Conservation (phyloP, 2,329 filamentous ascomycete species). For the Nectriaceae sp. region DNA sequence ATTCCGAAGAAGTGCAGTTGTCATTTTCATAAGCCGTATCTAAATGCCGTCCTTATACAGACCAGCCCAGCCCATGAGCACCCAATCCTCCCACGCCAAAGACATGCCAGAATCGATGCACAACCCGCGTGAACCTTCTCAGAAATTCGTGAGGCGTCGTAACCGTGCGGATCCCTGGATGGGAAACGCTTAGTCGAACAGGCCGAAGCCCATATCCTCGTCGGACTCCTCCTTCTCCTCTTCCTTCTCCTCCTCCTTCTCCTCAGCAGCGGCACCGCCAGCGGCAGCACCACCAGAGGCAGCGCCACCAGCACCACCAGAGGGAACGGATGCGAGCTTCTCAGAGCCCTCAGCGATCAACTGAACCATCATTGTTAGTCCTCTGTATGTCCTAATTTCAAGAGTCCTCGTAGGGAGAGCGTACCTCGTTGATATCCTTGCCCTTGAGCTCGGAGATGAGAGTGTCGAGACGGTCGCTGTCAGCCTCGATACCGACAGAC, state of each 20-base stretch:
- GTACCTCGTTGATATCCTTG: conserved; percentile 92
- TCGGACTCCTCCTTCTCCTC: conserved; percentile 61
- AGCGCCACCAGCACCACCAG: conserved; percentile 79
- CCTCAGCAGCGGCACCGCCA: conserved; percentile 67
- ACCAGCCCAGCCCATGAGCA: conserved; percentile 32
- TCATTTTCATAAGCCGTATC: conserved; percentile 32
- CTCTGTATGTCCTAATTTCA: neutral
- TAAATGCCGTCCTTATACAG: conserved; percentile 30
- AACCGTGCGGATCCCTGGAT: conserved; percentile 28
- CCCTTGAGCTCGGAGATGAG: conserved; percentile 89
- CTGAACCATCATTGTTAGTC: conserved; percentile 50
- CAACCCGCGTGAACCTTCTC: conserved; percentile 35
- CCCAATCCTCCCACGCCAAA: conserved; percentile 33
- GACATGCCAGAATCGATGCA: conserved; percentile 34
- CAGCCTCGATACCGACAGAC: conserved; percentile 93
- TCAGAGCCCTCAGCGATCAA: conserved; percentile 84
- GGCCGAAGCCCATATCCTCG: conserved; percentile 77
- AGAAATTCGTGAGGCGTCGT: conserved; percentile 37
- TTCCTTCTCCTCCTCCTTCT: conserved; percentile 83
- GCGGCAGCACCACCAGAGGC: conserved; percentile 67
- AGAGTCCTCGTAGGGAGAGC: conserved; percentile 29
- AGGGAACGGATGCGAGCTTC: conserved; percentile 98
- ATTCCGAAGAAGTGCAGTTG: conserved; percentile 29
- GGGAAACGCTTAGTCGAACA: conserved; percentile 65
- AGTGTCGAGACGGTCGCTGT: conserved; percentile 80